These are phyloP conservation scores for Salisapilia sapeloensis DNA, from an alignment of 352 stramenopile genomes.

Conservation along the genomic window DNA sequence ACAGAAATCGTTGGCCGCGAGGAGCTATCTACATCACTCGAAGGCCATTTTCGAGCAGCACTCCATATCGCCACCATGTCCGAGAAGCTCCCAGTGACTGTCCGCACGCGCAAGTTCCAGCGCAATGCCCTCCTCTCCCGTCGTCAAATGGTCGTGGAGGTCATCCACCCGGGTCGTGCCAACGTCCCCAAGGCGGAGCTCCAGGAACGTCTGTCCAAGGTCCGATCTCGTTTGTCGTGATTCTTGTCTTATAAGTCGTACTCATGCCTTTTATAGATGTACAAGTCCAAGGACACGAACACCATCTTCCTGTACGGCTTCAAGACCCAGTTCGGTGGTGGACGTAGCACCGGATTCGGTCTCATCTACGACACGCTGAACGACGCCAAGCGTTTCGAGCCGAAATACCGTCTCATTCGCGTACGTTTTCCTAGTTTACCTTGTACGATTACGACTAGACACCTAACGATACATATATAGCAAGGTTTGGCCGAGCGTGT, in stretches of 20 bases:
- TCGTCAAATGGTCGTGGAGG: constrained; percentile 97
- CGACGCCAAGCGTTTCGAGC: constrained; percentile 96
- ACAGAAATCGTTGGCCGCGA: too few relatives aligned
- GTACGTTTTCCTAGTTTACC: constrained; percentile 4
- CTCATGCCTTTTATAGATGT: constrained; percentile 82
- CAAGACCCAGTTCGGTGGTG: constrained; percentile 94
- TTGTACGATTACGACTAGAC: neutral
- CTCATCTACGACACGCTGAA: constrained; percentile 98
- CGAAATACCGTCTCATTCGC: constrained; percentile 94
- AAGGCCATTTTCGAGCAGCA: too few relatives aligned
- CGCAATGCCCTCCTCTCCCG: constrained; percentile 94
- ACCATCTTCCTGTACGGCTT: constrained; percentile 95
- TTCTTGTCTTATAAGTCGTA: neutral
- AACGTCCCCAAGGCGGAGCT: constrained; percentile 97
- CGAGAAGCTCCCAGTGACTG: constrained; percentile 90
- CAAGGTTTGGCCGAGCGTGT: constrained; percentile 87
- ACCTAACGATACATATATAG: constrained; percentile 3
- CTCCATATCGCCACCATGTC: constrained; percentile 72
- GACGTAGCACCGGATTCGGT: constrained; percentile 95
- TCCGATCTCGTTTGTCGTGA: constrained; percentile 16
- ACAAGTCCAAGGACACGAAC: constrained; percentile 94
- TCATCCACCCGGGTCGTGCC: constrained; percentile 94
- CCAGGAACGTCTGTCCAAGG: constrained; percentile 94
- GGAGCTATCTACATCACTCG: too few relatives aligned
- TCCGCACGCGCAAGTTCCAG: constrained; percentile 99